Percentiles rank a stretch among this genome's conserved stretches.
Evolutionary conservation across 305 asterid genomes (phyloP).

Genomic region (Solanum chacoense): DNA sequence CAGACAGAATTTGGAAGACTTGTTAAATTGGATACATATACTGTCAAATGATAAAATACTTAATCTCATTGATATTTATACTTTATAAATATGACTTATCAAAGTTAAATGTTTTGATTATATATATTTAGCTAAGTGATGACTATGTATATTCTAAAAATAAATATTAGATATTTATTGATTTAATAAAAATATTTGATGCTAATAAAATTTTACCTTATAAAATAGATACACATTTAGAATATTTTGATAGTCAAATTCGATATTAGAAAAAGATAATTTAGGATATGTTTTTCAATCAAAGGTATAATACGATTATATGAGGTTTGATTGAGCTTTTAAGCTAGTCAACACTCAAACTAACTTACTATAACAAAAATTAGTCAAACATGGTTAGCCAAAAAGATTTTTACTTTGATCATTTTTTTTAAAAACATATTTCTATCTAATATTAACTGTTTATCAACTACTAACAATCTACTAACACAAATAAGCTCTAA

Average conservation of each 20-base stretch:
- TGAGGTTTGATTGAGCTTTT: not conserved
- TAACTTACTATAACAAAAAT: too few species aligned
- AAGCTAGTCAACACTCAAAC: not conserved
- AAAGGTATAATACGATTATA: not conserved
- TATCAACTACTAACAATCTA: not conserved
- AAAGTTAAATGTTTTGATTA: too few species aligned
- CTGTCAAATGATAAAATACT: not conserved
- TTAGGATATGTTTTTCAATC: not conserved
- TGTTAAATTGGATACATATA: not conserved
- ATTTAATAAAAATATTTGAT: too few species aligned
- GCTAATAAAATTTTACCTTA: too few species aligned
- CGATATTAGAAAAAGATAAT: too few species aligned
- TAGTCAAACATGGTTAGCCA: not conserved
- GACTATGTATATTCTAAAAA: too few species aligned
- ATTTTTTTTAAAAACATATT: too few species aligned
- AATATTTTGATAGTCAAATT: not conserved
- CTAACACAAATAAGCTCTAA: not conserved
- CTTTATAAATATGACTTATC: too few species aligned
- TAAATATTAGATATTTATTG: too few species aligned
- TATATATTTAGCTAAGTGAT: too few species aligned
- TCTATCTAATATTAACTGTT: not conserved
- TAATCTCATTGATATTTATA: too few species aligned
- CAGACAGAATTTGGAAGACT: not conserved
- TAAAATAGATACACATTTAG: not conserved
- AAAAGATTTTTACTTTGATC: too few species aligned